Conservation (phyloP, 2,329 filamentous ascomycete species). For the Pyrenochaeta sp. region DNA sequence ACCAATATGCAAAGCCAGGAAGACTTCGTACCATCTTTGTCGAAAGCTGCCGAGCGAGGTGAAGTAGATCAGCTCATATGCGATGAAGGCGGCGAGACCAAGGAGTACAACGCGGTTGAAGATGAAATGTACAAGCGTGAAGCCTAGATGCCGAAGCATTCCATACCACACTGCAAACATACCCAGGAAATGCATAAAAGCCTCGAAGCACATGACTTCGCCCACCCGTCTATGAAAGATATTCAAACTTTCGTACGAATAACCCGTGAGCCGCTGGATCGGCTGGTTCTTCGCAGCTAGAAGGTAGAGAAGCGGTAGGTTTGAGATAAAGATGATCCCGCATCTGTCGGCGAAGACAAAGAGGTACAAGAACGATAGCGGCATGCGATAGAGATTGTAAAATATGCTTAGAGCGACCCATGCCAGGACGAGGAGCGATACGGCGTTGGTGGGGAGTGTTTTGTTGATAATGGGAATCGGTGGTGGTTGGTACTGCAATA, state of each 20-base stretch:
- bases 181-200: conserved; percentile 63
- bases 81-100: conserved; percentile 63
- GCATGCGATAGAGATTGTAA: conserved; percentile 64
- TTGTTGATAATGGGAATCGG: conserved; percentile 67
- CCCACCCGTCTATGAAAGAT: conserved; percentile 71
- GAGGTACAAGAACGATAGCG: conserved; percentile 58
- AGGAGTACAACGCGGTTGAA: conserved; percentile 61
- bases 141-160: conserved; percentile 59
- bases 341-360: conserved; percentile 68
- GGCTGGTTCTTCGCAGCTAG: conserved; percentile 74
- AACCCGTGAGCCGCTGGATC: conserved; percentile 66
- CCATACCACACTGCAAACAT: conserved; percentile 66
- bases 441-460: conserved; percentile 65
- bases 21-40: conserved; percentile 69
- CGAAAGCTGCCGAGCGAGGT: conserved; percentile 69
- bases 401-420: conserved; percentile 66
- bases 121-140: conserved; percentile 61
- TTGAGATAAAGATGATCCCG: conserved; percentile 62
- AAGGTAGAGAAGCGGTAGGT: conserved; percentile 66
- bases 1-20: conserved; percentile 66
- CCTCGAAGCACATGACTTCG: conserved; percentile 68
- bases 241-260: conserved; percentile 72
- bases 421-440: conserved; percentile 60
- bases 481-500: conserved; percentile 65
- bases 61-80: conserved; percentile 69